Evolutionary conservation across 192 early-diverging fungal species (phyloP), one percentile per base, ranked within the genome.

Genomic region (Chytriomyces hyalinus): DNA sequence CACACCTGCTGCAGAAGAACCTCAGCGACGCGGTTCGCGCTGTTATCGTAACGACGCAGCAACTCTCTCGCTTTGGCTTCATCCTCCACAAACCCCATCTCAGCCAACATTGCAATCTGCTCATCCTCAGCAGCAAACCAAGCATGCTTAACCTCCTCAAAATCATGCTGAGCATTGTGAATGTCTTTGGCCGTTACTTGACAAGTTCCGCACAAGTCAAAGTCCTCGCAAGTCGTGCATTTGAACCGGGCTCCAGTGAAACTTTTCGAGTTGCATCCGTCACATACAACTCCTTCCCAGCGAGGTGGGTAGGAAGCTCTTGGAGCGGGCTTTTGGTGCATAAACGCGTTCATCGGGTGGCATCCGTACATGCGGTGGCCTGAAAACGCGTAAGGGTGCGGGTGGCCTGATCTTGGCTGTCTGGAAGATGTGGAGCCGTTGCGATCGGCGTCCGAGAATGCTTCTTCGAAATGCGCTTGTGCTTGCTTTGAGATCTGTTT

Each of bases 1-100:
- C 36, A 36, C 36, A 36, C 61, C 10, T 77, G 68, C 65, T 62
- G 20, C 63, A 80, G 17, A 24, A 83, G 48, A 44, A 83, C 64
- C 57, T 81, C 82, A 6, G 82, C 75, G 48, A 81, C 82, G 22
- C 79, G 57, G 20, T 80, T 80, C 73, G 82, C 50, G 36, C 78
- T 77, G 17, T 80, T 80, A 2, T 70, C 63, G 47, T 83, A 77
- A 24, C 62, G 20, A 22, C 67, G 17, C 57, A 83, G 17, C 46
- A 83, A 73, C 6, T 78, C 79, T 43, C 65, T 44, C 6, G 43
- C 65, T 45, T 45, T 73, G 8, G 43, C 71, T 22, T 65, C 75
- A 10, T 76, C 79, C 15, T 20, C 36, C 7, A 22, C 75, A 51
- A 69, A 79, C 7, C 80, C 80, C 76, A 71, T 77, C 8, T 60